Conservation (phyloP, 805 yeast genomes). For the Nadsonia fulvescens region DNA sequence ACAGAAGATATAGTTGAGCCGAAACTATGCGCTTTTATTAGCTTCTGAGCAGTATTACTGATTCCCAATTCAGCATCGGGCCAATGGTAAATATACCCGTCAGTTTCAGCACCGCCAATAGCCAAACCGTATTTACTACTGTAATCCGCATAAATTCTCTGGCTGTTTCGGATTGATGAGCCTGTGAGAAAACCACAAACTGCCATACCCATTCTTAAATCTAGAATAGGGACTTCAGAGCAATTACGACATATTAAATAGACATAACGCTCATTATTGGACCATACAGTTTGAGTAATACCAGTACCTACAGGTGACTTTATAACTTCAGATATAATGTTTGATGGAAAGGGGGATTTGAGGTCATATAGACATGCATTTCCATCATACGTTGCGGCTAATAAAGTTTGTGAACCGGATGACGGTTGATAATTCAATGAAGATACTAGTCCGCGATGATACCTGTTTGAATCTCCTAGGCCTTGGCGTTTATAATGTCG, state of each 20-base stretch:
- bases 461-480: slow-evolving; percentile 3
- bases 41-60: slow-evolving; percentile 1
- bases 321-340: slow-evolving; percentile 2
- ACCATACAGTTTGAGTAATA: slow-evolving; percentile 11
- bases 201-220: slow-evolving; percentile 10
- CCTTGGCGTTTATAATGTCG: neutral
- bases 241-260: slow-evolving; percentile 8
- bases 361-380: slow-evolving; percentile 1
- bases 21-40: slow-evolving; percentile 7
- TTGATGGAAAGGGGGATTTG: slow-evolving; percentile 1
- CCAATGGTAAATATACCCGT: slow-evolving; percentile 6
- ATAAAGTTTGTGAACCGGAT: slow-evolving; percentile 2
- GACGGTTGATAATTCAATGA: slow-evolving; percentile 1
- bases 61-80: slow-evolving; percentile 5
- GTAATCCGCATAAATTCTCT: slow-evolving; percentile 8
- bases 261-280: slow-evolving; percentile 9
- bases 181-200: slow-evolving; percentile 7
- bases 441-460: slow-evolving; percentile 1
- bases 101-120: slow-evolving; percentile 6
- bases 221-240: slow-evolving; percentile 10
- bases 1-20: slow-evolving; percentile 7
- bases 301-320: slow-evolving; percentile 9
- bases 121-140: slow-evolving; percentile 6
- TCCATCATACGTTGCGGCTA: slow-evolving; percentile 1
- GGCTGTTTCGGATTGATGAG: slow-evolving; percentile 10